Evolutionary conservation across 495 filamentous ascomycete genomes (phyloP).

Genomic region (Schizothecium vesticola): DNA sequence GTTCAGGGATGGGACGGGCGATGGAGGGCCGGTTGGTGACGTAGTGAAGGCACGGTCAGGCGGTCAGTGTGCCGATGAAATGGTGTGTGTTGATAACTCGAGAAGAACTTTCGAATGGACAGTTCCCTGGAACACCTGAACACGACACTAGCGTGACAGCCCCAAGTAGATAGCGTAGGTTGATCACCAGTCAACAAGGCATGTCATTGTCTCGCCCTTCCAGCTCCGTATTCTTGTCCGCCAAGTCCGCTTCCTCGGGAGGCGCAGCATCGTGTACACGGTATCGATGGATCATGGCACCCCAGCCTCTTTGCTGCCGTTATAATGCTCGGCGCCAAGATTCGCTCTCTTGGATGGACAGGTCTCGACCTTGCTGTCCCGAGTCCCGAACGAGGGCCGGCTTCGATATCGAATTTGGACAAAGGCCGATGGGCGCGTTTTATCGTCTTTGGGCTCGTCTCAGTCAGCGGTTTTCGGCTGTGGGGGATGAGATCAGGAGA

Average conservation of each 20-base stretch:
- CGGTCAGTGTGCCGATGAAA: not conserved
- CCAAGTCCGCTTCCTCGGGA: not conserved
- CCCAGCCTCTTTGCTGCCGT: not conserved
- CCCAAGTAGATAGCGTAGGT: not conserved
- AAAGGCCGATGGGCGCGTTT: not conserved
- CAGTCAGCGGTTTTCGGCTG: not conserved
- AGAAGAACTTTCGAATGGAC: not conserved
- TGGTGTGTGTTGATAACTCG: too few species aligned
- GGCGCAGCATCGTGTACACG: not conserved
- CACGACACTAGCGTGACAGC: not conserved
- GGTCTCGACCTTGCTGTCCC: not conserved
- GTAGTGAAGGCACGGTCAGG: not conserved
- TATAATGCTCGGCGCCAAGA: not conserved
- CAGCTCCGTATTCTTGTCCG: not conserved
- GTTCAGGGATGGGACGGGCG: not conserved
- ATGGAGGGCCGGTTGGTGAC: not conserved
- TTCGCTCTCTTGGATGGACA: not conserved
- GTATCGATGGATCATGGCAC: not conserved
- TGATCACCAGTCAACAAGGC: not conserved
- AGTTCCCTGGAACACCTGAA: not conserved
- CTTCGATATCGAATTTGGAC: not conserved
- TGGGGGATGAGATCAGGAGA: not conserved
- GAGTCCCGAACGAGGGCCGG: not conserved
- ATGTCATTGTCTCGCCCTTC: not conserved
- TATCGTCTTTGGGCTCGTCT: not conserved